These are phyloP conservation scores for Suhomyces vadensis DNA, from an alignment of 805 yeast genomes.

Conservation along the genomic window DNA sequence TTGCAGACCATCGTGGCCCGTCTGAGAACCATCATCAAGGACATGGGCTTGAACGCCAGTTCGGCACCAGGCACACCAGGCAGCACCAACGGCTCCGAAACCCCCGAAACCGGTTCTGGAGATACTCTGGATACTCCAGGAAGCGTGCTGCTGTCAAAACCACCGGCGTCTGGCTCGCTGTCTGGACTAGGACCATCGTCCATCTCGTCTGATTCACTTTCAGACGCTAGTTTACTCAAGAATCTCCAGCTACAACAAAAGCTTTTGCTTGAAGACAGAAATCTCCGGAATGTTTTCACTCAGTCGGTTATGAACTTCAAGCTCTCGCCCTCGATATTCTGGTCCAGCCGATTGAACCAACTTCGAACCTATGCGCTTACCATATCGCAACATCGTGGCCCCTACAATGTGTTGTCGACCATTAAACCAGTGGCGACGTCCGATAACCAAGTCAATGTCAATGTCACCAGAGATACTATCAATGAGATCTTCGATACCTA, in stretches of 20 bases:
- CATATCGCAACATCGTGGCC: constrained; percentile 82
- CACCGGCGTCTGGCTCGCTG: constrained; percentile 14
- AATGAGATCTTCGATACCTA: constrained; percentile 88
- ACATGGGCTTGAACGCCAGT: constrained; percentile 16
- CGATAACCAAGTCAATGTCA: constrained; percentile 91
- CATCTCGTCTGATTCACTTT: constrained; percentile 26
- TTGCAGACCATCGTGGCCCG: constrained; percentile 70
- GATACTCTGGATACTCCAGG: neutral
- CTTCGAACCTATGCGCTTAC: constrained; percentile 85
- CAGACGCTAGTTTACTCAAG: constrained; percentile 54
- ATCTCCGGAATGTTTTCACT: constrained; percentile 72
- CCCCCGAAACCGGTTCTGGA: constrained; percentile 3
- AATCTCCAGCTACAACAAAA: constrained; percentile 80
- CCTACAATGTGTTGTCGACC: constrained; percentile 90
- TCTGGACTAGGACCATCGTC: neutral
- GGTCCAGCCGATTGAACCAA: constrained; percentile 79
- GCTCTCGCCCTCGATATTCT: constrained; percentile 78
- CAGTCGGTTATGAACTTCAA: constrained; percentile 83
- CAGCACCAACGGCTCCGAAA: neutral
- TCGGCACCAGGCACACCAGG: constrained; percentile 2
- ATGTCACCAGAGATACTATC: constrained; percentile 87
- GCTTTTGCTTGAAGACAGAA: constrained; percentile 66
- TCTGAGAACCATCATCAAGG: constrained; percentile 54
- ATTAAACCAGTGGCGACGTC: constrained; percentile 91
- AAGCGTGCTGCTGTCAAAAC: neutral